These are phyloP conservation scores for Magnusiomyces sp. DNA, from an alignment of 1,139 yeast species.

Conservation along the genomic window DNA sequence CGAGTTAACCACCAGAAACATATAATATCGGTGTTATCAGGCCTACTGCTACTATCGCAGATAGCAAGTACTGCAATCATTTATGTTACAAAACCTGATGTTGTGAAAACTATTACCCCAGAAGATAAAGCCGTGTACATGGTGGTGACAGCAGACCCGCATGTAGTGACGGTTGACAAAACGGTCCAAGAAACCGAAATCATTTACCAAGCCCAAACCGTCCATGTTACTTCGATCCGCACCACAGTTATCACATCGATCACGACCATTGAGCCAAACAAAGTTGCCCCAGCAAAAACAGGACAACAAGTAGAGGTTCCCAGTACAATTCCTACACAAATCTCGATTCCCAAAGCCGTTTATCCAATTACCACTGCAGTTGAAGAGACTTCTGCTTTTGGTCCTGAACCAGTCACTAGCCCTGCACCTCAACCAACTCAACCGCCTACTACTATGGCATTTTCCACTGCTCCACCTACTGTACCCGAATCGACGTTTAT, in stretches of 20 bases:
- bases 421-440: too few relatives aligned
- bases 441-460: slow-evolving; percentile 5
- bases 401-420: too few relatives aligned
- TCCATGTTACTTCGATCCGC: slow-evolving; percentile 21
- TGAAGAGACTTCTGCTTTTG: slow-evolving; percentile 1
- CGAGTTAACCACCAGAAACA: too few relatives aligned
- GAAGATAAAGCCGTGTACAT: too few relatives aligned
- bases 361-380: slow-evolving; percentile 5
- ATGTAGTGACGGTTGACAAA: slow-evolving; percentile 22
- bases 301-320: too few relatives aligned
- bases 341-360: slow-evolving; percentile 20
- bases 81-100: too few relatives aligned
- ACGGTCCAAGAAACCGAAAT: slow-evolving; percentile 26
- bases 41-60: too few relatives aligned
- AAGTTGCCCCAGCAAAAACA: slow-evolving; percentile 22
- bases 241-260: slow-evolving; percentile 27
- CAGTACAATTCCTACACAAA: slow-evolving; percentile 21
- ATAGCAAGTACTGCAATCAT: too few relatives aligned
- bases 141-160: too few relatives aligned
- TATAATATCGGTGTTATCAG: too few relatives aligned
- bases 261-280: slow-evolving; percentile 23
- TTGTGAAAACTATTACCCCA: too few relatives aligned
- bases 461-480: slow-evolving; percentile 5
- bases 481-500: neutral
- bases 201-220: slow-evolving; percentile 24